A percentile compares a stretch with the other conserved stretches of the same genome.
These are phyloP conservation scores for Leccinellum rugosiceps DNA, from an alignment of 768 basidiomycete species.

Conservation along the genomic window DNA sequence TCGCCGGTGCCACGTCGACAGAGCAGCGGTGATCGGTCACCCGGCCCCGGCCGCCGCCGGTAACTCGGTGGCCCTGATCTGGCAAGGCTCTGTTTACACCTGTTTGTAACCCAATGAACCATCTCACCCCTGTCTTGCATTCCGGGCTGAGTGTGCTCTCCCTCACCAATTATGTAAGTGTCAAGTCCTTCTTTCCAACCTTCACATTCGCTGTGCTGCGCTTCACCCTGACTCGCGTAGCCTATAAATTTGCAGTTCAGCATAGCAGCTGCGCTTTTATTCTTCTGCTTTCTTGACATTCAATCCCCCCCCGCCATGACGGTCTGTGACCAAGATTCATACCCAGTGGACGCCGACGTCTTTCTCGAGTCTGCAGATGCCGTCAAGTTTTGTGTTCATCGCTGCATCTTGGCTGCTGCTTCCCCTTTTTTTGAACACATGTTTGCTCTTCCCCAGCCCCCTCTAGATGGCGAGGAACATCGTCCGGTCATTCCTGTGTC, in stretches of 20 bases:
- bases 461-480: slow-evolving; percentile 20
- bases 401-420: slow-evolving; percentile 56
- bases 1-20: slow-evolving; percentile 22
- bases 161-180: slow-evolving; percentile 20
- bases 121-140: slow-evolving; percentile 11
- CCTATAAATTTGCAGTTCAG: slow-evolving; percentile 20
- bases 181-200: slow-evolving; percentile 1
- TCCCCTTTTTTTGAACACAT: slow-evolving; percentile 69
- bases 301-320: slow-evolving; percentile 25
- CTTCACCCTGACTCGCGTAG: slow-evolving; percentile 3
- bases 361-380: slow-evolving; percentile 44
- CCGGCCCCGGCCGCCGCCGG: slow-evolving; percentile 37
- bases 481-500: slow-evolving; percentile 53
- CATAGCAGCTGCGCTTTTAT: not conserved
- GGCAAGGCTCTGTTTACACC: slow-evolving; percentile 17
- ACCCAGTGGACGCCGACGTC: slow-evolving; percentile 50
- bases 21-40: slow-evolving; percentile 26
- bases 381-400: slow-evolving; percentile 58
- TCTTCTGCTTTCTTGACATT: not conserved
- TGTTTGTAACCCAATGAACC: slow-evolving; percentile 18
- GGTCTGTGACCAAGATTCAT: slow-evolving; percentile 35
- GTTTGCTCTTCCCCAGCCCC: slow-evolving; percentile 61
- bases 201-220: not conserved
- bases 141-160: slow-evolving; percentile 6
- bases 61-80: slow-evolving; percentile 7